phyloP scores from a whole-genome alignment of 2,329 filamentous ascomycete genomes.

The Penicillium sp. region DNA sequence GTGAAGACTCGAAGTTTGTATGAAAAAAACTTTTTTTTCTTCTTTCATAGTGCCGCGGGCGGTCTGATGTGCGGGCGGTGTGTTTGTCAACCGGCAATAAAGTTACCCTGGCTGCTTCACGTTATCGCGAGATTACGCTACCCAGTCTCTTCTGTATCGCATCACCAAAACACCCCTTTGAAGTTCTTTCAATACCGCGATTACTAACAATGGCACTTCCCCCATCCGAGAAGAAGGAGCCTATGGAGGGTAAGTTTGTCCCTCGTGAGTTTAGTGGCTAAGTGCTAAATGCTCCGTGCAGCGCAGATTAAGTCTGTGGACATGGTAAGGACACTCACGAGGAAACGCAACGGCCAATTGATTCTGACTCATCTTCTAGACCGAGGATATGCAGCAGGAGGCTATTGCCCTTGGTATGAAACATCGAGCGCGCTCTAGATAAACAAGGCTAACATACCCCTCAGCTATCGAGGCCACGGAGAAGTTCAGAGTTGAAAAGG shows the following conservation, averaged over 20 bases:
- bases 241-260: slow-evolving; percentile 68
- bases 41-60: slow-evolving; percentile 35
- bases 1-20: slow-evolving; percentile 14
- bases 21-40: slow-evolving; percentile 28
- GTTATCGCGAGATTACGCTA: slow-evolving; percentile 13
- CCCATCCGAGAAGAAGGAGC: slow-evolving; percentile 59
- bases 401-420: slow-evolving; percentile 88
- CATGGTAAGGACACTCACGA: slow-evolving; percentile 67
- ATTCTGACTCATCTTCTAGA: slow-evolving; percentile 55
- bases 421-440: neutral
- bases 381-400: slow-evolving; percentile 95
- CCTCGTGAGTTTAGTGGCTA: neutral
- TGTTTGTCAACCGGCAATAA: slow-evolving; percentile 11
- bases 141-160: neutral
- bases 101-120: slow-evolving; percentile 6
- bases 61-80: slow-evolving; percentile 30
- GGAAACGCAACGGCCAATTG: slow-evolving; percentile 5
- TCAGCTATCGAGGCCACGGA: slow-evolving; percentile 70
- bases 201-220: slow-evolving; percentile 35
- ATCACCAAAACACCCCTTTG: neutral
- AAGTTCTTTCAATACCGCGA: neutral
- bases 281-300: slow-evolving; percentile 43
- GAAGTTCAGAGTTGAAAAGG: slow-evolving; percentile 72
- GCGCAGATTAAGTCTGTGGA: slow-evolving; percentile 97
- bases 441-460: slow-evolving; percentile 28